These are phyloP conservation scores for Boechera divaricarpa DNA, from an alignment of 345 rosid species.

Conservation along the genomic window DNA sequence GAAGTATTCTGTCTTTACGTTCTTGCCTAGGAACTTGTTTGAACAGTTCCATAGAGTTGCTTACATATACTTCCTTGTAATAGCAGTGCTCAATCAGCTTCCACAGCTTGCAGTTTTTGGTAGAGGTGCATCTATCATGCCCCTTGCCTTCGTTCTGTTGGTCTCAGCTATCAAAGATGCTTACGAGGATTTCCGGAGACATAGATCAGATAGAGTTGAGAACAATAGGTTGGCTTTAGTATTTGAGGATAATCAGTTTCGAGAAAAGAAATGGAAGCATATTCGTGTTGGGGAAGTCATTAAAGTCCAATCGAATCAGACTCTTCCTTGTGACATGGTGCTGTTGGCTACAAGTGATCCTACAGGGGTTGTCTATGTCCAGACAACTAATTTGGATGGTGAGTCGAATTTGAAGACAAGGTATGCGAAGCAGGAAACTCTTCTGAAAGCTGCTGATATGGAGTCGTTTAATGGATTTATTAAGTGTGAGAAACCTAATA, in stretches of 20 bases:
- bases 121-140: slow-evolving; percentile 86
- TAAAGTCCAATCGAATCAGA: slow-evolving; percentile 71
- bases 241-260: slow-evolving; percentile 59
- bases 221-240: slow-evolving; percentile 82
- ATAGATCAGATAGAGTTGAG: slow-evolving; percentile 85
- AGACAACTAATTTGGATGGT: slow-evolving; percentile 96
- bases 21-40: slow-evolving; percentile 88
- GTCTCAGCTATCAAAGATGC: slow-evolving; percentile 97
- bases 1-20: slow-evolving; percentile 80
- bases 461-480: slow-evolving; percentile 67
- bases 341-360: slow-evolving; percentile 92
- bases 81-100: slow-evolving; percentile 94
- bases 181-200: slow-evolving; percentile 92
- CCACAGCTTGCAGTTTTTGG: slow-evolving; percentile 98
- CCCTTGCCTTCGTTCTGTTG: slow-evolving; percentile 82
- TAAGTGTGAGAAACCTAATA: slow-evolving; percentile 93
- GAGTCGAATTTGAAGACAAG: slow-evolving; percentile 94
- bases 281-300: slow-evolving; percentile 82
- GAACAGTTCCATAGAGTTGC: slow-evolving; percentile 99
- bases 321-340: slow-evolving; percentile 94
- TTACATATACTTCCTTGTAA: slow-evolving; percentile 83
- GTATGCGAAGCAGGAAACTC: slow-evolving; percentile 97
- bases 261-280: slow-evolving; percentile 79
- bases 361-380: slow-evolving; percentile 93
- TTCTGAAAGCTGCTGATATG: slow-evolving; percentile 62